Base-by-base conservation (phyloP, 1,284 basidiomycete species). In the Stygiomarasmius scandens region DNA sequence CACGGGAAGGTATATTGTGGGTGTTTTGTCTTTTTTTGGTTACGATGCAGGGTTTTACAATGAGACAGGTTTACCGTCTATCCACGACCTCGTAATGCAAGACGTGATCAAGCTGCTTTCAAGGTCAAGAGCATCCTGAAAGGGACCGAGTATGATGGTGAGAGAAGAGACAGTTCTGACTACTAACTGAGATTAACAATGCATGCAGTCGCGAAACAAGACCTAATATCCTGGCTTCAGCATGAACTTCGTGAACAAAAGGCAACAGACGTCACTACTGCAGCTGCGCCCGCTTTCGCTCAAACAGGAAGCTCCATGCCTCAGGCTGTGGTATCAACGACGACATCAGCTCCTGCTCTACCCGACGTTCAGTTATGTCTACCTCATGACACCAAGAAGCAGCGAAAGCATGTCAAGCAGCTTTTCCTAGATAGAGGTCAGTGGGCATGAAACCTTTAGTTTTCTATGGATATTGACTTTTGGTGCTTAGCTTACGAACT, bases 111-210 rank as follows among this genome's bases (percentile, higher is more conserved):
- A 58, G 70, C 81, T n/a, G 83, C 85, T 1, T 92, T 89, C 78
- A 91, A 87, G 64, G 84, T 93, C 49, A 92, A 92, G 76, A 92
- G 86, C 62, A 84, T 92, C 19, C 75, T 93, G 50, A 87, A 83
- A 83, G 65, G 86, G 88, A 85, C 85, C 0, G 90, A 92, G 67
- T 81, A 83, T 52, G 90, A 92, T 70, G 73, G 90, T 89, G 60
- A 61, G 81, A 8, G 14, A 14, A 8, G 8, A 66, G 2, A 41
- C 12, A 20, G 19, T 16, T 32, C 1, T 32, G 23, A 14, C 24
- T 34, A 24, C 22, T 14, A 12, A 25, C 24, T 55, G 27, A 43
- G 11, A n/a, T n/a, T n/a, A n/a, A n/a, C n/a, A n/a, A n/a, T n/a
- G n/a, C n/a, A n/a, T n/a, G n/a, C 52, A 89, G 87, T 89, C 22